Evolutionary conservation across 176 grass and related monocot genomes (phyloP), one percentile per base, ranked within the genome.

Genomic region (Elymus sibiricus): DNA sequence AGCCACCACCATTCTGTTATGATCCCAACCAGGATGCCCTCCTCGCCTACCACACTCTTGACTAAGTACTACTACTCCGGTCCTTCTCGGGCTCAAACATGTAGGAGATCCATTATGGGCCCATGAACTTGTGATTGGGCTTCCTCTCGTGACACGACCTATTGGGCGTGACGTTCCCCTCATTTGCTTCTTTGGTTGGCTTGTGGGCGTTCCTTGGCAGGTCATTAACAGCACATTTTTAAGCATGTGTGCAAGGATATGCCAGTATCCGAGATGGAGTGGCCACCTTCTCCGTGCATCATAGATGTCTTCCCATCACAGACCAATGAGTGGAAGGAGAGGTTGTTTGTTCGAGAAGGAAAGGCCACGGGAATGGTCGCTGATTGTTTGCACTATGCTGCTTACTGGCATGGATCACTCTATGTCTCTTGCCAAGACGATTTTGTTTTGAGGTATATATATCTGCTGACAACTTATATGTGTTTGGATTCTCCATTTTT

Each of bases 321-420:
- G 32, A 13, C 27, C 47, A 11, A 5, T 9, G 12, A n/a, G 9
- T 77, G 29, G 75, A 22, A 38, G 53, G 31, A 78, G 53, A 78
- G 53, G 32, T 21, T 5, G 1, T 77, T 77, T 22, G 46, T 56
- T 11, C n/a, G 74, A 9, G 15, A 55, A 34, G 66, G 66, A 4
- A 2, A 22, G 1, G 26, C 10, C 11, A 9, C 35, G 0, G 11
- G 68, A 38, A 69, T 9, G 5, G 16, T 56, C 9, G 5, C 1
- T 4, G 4, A 14, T 0, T 21, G 32, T 1, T 0, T 3, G 15
- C 4, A 5, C 7, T 31, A 22, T 1, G 28, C 8, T 3, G 27
- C 28, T n/a, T 77, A 58, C 29, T 77, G 28, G 17, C 47, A 1
- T 1, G 49, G 74, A 14, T 49, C 31, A 58, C 49, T 77, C 31